These are phyloP conservation scores for Tulasnella sp. DNA, from an alignment of 768 basidiomycete genomes.

Conservation along the genomic window DNA sequence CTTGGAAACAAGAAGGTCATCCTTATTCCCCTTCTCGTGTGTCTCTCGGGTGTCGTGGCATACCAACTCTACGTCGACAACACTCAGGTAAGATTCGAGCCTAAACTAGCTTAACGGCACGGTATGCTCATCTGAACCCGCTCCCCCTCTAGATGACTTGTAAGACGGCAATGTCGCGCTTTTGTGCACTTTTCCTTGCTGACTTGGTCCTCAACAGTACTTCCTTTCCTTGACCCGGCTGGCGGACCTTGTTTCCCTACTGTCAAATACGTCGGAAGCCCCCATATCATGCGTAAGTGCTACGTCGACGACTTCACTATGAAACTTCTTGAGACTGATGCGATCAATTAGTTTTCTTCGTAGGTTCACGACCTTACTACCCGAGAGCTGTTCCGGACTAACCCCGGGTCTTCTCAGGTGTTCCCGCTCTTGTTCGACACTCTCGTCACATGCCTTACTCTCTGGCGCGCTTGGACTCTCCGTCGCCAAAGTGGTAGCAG, in stretches of 20 bases:
- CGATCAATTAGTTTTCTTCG: not conserved
- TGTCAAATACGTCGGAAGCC: not conserved
- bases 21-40: not conserved
- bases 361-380: not conserved
- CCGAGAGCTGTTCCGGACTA: not conserved
- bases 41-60: not conserved
- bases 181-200: not conserved
- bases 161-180: not conserved
- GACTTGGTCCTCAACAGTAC: not conserved
- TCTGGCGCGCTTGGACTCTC: not conserved
- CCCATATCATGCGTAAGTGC: not conserved
- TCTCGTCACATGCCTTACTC: not conserved
- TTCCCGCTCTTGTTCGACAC: not conserved
- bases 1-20: not conserved
- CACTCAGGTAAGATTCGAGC: not conserved
- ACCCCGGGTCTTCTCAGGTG: not conserved
- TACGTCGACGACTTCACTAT: not conserved
- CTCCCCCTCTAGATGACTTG: not conserved
- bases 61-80: not conserved
- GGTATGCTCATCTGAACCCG: not conserved
- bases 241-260: conserved; percentile 7
- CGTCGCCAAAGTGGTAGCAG: not conserved
- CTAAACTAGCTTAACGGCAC: not conserved
- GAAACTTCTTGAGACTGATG: not conserved
- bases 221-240: conserved; percentile 1